Base-by-base conservation (phyloP, 2,329 filamentous ascomycete genomes). In the Ophiostoma australiae region DNA sequence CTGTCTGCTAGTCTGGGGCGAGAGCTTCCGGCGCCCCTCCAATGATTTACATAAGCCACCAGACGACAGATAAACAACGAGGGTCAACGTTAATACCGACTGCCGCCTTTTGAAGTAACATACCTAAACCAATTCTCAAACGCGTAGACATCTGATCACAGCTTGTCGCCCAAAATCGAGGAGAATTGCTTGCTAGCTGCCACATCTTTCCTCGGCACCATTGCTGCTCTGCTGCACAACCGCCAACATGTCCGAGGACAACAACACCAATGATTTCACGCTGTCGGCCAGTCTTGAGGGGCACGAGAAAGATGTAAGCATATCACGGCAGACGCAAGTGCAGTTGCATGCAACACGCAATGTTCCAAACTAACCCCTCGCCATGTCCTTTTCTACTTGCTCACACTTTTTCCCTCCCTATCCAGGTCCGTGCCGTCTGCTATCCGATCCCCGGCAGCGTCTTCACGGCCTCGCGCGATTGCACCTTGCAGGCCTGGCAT, bases 391-490 rank as follows among this genome's bases (percentile, higher is more conserved):
- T 11, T 23, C n/a, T n/a, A 17, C 33, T 67, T 69, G 55, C 67
- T 70, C 17, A 23, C 5, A 65, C 66, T 20, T 31, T 48, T 31
- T 2, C 11, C 31, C 17, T 41, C 8, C 35, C 37, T 48, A 15
- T 15, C n/a, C 48, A 98, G 94, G 94, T 99, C 76, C 93, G 94
- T 76, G 91, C 89, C 74, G 91, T 97, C 76, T 85, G 85, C 77
- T 97, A 94, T 77, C 92, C 93, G 31, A 86, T 86, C 69, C 82
- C 90, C 72, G 87, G 90, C 2, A 52, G 41, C 66, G 83, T 97
- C 72, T 82, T 97, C 74, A 97, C 95, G 27, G 93, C 92, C 48
- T 98, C 95, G 67, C 87, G 95, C 81, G 95, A 99, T 82, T 91
- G 90, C 76, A 96, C 92, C 20, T 93, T 97, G 70, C 90, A 94